phyloP scores from a whole-genome alignment of 116 monocot genomes.

The Cymodocea nodosa region DNA sequence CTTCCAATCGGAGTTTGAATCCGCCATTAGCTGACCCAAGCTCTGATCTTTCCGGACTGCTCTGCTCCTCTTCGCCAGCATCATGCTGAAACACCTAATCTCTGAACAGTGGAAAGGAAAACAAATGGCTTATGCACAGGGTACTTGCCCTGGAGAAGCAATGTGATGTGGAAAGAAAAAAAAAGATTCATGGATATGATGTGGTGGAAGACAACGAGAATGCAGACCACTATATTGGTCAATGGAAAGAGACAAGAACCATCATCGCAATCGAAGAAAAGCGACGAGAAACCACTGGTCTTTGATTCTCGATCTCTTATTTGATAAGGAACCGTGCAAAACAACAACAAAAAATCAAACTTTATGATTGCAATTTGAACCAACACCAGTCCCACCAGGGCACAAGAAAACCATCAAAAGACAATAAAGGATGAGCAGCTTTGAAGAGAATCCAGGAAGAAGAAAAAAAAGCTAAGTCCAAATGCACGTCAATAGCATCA shows the following conservation, averaged over 20 bases:
- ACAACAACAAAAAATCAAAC: neutral
- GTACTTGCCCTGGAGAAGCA: neutral
- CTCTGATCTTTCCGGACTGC: slow-evolving; percentile 34
- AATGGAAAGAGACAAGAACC: slow-evolving; percentile 11
- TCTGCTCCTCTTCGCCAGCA: slow-evolving; percentile 55
- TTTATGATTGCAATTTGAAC: neutral
- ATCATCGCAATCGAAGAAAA: slow-evolving; percentile 1
- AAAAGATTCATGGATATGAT: slow-evolving; percentile 1
- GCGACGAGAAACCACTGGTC: neutral
- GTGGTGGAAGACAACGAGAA: slow-evolving; percentile 1
- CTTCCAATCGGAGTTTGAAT: slow-evolving; percentile 20
- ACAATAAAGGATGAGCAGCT: neutral
- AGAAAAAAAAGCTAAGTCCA: neutral
- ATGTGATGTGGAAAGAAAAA: neutral
- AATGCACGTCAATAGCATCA: neutral
- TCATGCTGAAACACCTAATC: slow-evolving; percentile 7
- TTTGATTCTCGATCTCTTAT: neutral
- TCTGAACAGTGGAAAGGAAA: slow-evolving; percentile 6
- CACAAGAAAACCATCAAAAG: neutral
- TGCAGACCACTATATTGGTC: neutral
- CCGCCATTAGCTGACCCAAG: slow-evolving; percentile 16
- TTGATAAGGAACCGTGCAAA: neutral
- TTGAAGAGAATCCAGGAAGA: neutral
- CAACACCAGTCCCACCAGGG: neutral
- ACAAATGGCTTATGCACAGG: neutral